Conservation (phyloP, 78 protist species). For the Emiliania huxleyi region DNA sequence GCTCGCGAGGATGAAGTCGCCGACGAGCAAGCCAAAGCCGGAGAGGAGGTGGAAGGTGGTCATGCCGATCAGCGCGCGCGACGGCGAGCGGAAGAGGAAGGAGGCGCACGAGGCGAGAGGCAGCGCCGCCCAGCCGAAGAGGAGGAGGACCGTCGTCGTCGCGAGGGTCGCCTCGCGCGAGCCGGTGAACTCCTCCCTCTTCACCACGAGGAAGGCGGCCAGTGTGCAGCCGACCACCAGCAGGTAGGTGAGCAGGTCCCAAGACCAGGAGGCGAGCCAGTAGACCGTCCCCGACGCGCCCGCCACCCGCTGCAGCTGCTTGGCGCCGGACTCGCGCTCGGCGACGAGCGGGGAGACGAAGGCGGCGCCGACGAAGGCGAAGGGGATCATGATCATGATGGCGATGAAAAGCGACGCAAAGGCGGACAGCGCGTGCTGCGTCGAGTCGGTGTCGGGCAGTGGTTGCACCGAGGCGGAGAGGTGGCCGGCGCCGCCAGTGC, state of each 20-base stretch:
- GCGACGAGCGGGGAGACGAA: not conserved
- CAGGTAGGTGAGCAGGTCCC: constrained; percentile 45
- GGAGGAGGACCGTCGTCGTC: not conserved
- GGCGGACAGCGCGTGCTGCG: not conserved
- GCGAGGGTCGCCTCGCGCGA: not conserved
- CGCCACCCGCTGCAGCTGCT: constrained; percentile 59
- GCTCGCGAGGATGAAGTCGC: not conserved
- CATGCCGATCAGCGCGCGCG: constrained; percentile 30
- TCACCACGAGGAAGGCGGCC: not conserved
- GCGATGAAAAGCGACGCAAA: not conserved
- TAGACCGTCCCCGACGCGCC: constrained; percentile 34
- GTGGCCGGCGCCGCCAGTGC: too few species aligned
- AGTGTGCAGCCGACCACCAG: not conserved
- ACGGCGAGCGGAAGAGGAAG: not conserved
- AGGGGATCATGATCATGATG: constrained; percentile 43
- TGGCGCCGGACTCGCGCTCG: constrained; percentile 51
- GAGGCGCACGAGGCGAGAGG: constrained; percentile 41
- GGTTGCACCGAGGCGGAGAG: not conserved
- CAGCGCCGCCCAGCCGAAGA: constrained; percentile 19
- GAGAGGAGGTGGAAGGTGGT: not conserved
- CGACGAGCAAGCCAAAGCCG: constrained; percentile 28
- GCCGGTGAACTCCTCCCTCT: not conserved
- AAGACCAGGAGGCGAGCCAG: constrained; percentile 43
- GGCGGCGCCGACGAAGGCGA: constrained; percentile 30
- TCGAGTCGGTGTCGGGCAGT: not conserved